Base-by-base conservation (phyloP, 1,284 basidiomycete genomes). In the Heterobasidion occidentale region DNA sequence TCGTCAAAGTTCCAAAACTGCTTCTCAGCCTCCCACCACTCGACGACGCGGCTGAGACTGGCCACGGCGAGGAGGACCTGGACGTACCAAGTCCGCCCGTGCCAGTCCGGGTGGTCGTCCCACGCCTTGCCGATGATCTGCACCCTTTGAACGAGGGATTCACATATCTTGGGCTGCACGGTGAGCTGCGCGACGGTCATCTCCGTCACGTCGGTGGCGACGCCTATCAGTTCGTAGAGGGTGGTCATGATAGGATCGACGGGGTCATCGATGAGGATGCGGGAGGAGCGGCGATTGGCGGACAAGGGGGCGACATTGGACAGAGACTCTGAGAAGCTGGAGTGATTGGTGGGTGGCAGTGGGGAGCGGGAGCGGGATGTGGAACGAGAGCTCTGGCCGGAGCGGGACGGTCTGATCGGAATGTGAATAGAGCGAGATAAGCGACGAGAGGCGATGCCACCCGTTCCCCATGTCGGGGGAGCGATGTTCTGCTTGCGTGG, bases 11-110 rank as follows among this genome's bases (percentile, higher is more conserved):
- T 98, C 97, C 97, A 99, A 72, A 99, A 99, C 61, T 95, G 93
- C 67, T 96, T 96, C 75, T 99, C 97, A n/a, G 96, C 96, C 70
- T 98, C 94, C 96, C 96, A 99, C 97, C 97, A 99, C 67, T 99
- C 97, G 58, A 98, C 87, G 34, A 99, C 96, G 56, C 97, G 90
- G 69, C 89, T 92, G 58, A 99, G 84, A 63, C 90, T 92, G 46
- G 97, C 97, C 52, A 99, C 89, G n/a, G 97, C 95, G 54, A 99
- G 86, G 8, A 98, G 79, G 27, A 97, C 87, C 69, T 96, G 94
- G 58, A 98, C 95, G 71, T 98, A 99, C 97, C 97, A 99, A 58
- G 90, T 93, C 56, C 96, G 83, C 12, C 97, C 95, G 57, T 96
- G 94, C 93, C 96, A 98, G 67, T 98, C 94, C 9, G 94, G 91